Percentiles rank a stretch among this genome's conserved stretches.
These are phyloP conservation scores for Erigeron philadelphicus DNA, from an alignment of 140 eudicot species.

Conservation along the genomic window DNA sequence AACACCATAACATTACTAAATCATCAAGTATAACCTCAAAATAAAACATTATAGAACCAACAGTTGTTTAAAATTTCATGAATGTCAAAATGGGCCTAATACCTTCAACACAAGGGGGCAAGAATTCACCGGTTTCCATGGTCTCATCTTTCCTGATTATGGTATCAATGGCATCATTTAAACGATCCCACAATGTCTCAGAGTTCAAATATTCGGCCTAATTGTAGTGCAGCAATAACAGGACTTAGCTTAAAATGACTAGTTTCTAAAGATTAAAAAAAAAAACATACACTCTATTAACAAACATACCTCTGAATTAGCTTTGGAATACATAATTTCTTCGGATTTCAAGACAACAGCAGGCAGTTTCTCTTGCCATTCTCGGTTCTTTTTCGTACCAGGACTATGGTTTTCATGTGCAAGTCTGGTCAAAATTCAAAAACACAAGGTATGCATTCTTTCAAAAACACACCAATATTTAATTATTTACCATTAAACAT, in stretches of 20 bases:
- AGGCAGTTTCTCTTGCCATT: slow-evolving; percentile 93
- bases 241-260: background rate
- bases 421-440: slow-evolving; percentile 47
- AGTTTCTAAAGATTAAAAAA: background rate
- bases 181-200: slow-evolving; percentile 78
- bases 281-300: background rate
- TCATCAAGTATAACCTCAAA: background rate
- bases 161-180: slow-evolving; percentile 78
- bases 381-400: slow-evolving; percentile 66
- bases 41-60: background rate
- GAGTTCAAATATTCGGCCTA: slow-evolving; percentile 72
- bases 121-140: slow-evolving; percentile 65
- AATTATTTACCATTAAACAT: background rate
- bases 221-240: background rate
- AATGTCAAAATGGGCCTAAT: slow-evolving; percentile 19
- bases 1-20: slow-evolving; percentile 22
- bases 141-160: slow-evolving; percentile 79
- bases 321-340: slow-evolving; percentile 93
- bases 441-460: slow-evolving; percentile 36
- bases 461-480: slow-evolving; percentile 6
- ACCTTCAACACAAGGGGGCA: slow-evolving; percentile 99
- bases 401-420: slow-evolving; percentile 58
- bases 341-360: slow-evolving; percentile 77
- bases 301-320: slow-evolving; percentile 71
- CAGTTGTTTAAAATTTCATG: background rate